Conservation (phyloP, 768 basidiomycete species). For the Gyrodon lividus region DNA sequence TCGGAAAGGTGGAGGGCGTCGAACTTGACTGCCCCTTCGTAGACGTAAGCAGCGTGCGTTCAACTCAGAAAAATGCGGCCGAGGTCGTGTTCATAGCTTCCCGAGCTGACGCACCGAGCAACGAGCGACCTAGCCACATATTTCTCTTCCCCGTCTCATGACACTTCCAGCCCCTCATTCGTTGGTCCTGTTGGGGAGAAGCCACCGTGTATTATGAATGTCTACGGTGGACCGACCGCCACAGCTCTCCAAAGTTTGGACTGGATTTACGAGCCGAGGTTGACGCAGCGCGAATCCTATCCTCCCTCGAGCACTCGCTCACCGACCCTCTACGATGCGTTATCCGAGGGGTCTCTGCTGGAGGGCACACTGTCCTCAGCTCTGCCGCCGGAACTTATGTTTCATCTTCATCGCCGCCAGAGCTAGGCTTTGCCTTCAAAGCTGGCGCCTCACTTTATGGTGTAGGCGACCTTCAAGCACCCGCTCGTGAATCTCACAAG, state of each 20-base stretch:
- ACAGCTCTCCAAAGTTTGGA: constrained; percentile 42
- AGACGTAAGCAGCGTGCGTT: constrained; percentile 7
- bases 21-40: constrained; percentile 26
- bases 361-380: constrained; percentile 65
- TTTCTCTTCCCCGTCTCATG: constrained; percentile 47
- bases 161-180: constrained; percentile 56
- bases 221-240: constrained; percentile 69
- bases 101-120: constrained; percentile 21
- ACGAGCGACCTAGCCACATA: neutral
- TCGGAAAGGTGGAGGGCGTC: constrained; percentile 20
- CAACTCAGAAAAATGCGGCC: constrained; percentile 6
- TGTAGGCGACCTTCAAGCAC: constrained; percentile 53
- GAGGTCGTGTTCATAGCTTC: constrained; percentile 28
- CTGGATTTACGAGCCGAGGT: constrained; percentile 57
- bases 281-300: constrained; percentile 45
- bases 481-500: constrained; percentile 65
- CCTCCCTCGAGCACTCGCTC: constrained; percentile 39
- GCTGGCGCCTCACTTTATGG: constrained; percentile 66
- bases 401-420: constrained; percentile 46
- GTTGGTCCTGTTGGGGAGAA: constrained; percentile 46
- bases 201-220: constrained; percentile 60
- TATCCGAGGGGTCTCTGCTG: constrained; percentile 67
- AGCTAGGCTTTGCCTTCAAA: constrained; percentile 52
- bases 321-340: constrained; percentile 59
- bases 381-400: constrained; percentile 13